Percentiles rank a stretch among this genome's conserved stretches.
Conservation (phyloP, 306 rosid genomes). For the Abrus pulchellus region DNA sequence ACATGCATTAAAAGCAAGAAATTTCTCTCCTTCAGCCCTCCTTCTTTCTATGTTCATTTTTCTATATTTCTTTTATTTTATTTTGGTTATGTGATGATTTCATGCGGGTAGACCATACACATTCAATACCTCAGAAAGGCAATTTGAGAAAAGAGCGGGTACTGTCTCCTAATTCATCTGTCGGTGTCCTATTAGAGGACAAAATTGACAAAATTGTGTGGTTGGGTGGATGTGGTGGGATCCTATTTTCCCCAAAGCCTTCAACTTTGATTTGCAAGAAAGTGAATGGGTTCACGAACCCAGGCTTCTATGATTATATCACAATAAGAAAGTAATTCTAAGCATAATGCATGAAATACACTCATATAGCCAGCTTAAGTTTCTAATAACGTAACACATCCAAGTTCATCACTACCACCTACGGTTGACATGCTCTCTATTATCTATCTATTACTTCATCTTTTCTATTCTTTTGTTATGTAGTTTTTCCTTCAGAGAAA, state of each 20-base stretch:
- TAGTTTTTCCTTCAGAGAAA: neutral
- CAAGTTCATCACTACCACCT: neutral
- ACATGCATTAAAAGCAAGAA: neutral
- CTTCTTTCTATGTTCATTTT: neutral
- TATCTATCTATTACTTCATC: neutral
- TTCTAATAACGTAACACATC: slow-evolving; percentile 13
- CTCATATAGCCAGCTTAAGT: neutral
- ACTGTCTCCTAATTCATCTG: slow-evolving; percentile 53
- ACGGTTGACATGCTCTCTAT: neutral
- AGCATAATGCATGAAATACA: slow-evolving; percentile 33
- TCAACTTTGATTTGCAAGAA: slow-evolving; percentile 43
- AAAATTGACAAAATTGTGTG: slow-evolving; percentile 45
- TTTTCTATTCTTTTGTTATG: neutral
- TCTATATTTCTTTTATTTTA: neutral
- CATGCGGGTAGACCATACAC: slow-evolving; percentile 30
- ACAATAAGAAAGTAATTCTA: slow-evolving; percentile 4
- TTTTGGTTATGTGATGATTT: slow-evolving; percentile 17
- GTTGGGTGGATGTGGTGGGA: slow-evolving; percentile 45
- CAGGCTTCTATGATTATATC: slow-evolving; percentile 40
- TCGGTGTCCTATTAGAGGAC: slow-evolving; percentile 52
- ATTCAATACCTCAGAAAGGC: slow-evolving; percentile 41
- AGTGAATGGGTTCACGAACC: slow-evolving; percentile 44
- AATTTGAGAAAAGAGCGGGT: slow-evolving; percentile 46
- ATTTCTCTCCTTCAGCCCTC: neutral
- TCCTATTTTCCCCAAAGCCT: slow-evolving; percentile 42